Evolutionary conservation across 163 green algal species (phyloP).

Genomic region (Picocystis sp.): DNA sequence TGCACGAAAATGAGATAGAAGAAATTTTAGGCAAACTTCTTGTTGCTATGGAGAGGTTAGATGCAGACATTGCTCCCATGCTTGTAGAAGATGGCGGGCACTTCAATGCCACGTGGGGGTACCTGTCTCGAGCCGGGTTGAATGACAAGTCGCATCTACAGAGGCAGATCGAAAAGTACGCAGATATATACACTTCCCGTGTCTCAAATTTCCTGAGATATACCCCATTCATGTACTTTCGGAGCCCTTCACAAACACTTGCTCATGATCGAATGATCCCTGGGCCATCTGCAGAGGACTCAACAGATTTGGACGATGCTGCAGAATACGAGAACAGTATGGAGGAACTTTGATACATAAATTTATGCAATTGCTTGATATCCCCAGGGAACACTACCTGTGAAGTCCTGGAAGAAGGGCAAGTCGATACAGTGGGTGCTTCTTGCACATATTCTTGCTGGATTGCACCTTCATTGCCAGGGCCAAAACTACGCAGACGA

Average conservation of each 20-base stretch:
- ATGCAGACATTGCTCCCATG: slow-evolving; percentile 55
- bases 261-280: slow-evolving; percentile 8
- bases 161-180: slow-evolving; percentile 83
- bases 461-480: too few relatives aligned
- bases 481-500: too few relatives aligned
- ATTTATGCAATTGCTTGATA: too few relatives aligned
- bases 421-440: too few relatives aligned
- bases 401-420: too few relatives aligned
- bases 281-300: not conserved
- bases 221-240: slow-evolving; percentile 62
- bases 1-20: slow-evolving; percentile 13
- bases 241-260: slow-evolving; percentile 19
- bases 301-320: too few relatives aligned
- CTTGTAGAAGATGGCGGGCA: slow-evolving; percentile 55
- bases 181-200: slow-evolving; percentile 77
- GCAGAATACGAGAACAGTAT: too few relatives aligned
- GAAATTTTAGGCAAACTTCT: slow-evolving; percentile 48
- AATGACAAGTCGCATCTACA: slow-evolving; percentile 87
- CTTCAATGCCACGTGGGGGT: slow-evolving; percentile 82
- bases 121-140: slow-evolving; percentile 70
- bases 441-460: too few relatives aligned
- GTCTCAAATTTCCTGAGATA: slow-evolving; percentile 90
- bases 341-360: too few relatives aligned
- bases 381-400: too few relatives aligned
- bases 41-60: slow-evolving; percentile 64